Base-by-base conservation (phyloP, 495 filamentous ascomycete species). In the Aspergillus nidulans region DNA sequence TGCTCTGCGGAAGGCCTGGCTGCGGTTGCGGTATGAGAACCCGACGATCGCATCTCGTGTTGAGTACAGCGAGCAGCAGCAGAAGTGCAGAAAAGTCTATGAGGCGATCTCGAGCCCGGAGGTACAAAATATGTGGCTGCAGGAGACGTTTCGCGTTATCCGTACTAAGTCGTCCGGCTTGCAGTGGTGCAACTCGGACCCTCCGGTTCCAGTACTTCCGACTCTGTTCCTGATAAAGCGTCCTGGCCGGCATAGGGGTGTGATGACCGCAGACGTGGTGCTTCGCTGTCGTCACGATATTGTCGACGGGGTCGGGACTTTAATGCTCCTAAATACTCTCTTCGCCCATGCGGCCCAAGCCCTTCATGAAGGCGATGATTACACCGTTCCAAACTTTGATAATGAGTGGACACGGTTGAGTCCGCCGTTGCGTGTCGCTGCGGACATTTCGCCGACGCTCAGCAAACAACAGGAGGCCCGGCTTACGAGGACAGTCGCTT, bases 291-390 rank as follows among this genome's bases (percentile, higher is more conserved):
- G 68, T 6, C 76, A 79, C 60, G 71, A 77, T 57, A 63, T 79
- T 2, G 74, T 77, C 15, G 78, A 81, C 51, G 77, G 77, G 12
- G 67, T 77, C 46, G 75, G 77, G n/a, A 68, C 70, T 10, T 62
- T 79, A 1, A 61, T 63, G n/a, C 60, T 80, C 25, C 58, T 65
- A 43, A 53, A 67, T 39, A 69, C 61, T 32, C 49, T 69, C 12
- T 52, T 69, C 8, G 28, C 40, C 9, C 49, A 56, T 23, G 63
- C 61, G 0, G 55, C 59, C 1, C 32, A 52, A 6, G 57, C 57
- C 0, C 53, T 57, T 7, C 57, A 56, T 7, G 24, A 59, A 0
- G 46, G 50, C 10, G 16, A 41, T 2, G 26, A 1, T 1, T 62
- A 61, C 15, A n/a, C 5, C 6, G 25, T 56, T 7, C 57, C 63